Base-by-base conservation (phyloP, 176 grass and related monocot genomes). In the Bromus sterilis region DNA sequence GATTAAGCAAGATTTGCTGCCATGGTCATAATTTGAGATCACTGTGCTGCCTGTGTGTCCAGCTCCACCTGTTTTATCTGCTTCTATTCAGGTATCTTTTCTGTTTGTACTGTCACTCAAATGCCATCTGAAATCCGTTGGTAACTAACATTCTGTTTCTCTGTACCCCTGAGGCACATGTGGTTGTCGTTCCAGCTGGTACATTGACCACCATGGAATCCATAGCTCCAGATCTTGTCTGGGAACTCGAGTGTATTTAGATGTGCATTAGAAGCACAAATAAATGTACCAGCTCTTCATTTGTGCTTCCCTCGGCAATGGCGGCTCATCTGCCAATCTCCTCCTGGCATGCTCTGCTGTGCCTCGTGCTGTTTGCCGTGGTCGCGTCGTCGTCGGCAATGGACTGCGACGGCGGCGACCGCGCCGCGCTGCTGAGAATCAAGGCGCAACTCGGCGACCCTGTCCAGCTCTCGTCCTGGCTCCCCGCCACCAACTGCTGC, bases 381-480 rank as follows among this genome's bases (percentile, higher is more conserved):
- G 35, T 18, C 32, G 34, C 11, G 5, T 7, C 39, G 53, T 51
- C 63, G 18, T 42, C 68, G 5, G 56, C 85, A 3, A 13, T 30
- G 80, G 85, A 84, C 85, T 88, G 89, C 85, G 11, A 82, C 30
- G 48, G 51, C 14, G 42, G 9, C n/a, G 89, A 91, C 71, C 71
- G 82, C 56, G 85, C 62, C 23, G 87, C 85, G 48, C 91, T 94
- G 35, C 42, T 94, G 18, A 89, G 28, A 5, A 66, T 97, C 9
- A 97, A 94, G 82, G 32, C 78, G 64, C 62, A 74, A 70, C 85
- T 97, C 9, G 91, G 91, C 57, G 85, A 90, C 83, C 91, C 91
- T 10, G 78, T 28, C 7, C 30, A 69, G 58, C 87, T 97, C 9
- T 84, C 85, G 24, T 66, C 89, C 0, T 97, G 94, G 91, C 32